Evolutionary conservation across 192 early-diverging fungal species (phyloP).

Genomic region (Paraglomus occultum): DNA sequence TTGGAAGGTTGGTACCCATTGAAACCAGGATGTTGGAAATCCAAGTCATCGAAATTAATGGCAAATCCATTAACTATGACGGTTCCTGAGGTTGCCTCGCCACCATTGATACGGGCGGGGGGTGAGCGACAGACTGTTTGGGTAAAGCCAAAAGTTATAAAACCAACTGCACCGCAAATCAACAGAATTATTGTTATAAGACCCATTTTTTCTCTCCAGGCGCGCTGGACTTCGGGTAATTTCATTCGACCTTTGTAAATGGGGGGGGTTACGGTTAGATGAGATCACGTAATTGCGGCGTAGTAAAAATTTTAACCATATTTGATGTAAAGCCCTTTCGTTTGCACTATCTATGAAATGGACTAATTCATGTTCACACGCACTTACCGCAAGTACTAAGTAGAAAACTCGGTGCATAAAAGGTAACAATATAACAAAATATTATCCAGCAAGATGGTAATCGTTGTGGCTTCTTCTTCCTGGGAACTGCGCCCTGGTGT

Average conservation of each 20-base stretch:
- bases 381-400: conserved; percentile 18
- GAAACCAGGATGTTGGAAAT: conserved; percentile 49
- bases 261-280: conserved; percentile 37
- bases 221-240: conserved; percentile 56
- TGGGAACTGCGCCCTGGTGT: not conserved
- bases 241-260: conserved; percentile 44
- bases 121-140: conserved; percentile 58
- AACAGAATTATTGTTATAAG: conserved; percentile 81
- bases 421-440: conserved; percentile 1
- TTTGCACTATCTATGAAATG: conserved; percentile 52
- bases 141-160: conserved; percentile 83
- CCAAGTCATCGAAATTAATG: conserved; percentile 48
- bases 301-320: no score
- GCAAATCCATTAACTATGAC: conserved; percentile 62
- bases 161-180: conserved; percentile 70
- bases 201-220: conserved; percentile 90
- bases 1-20: no score
- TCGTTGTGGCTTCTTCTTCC: conserved; percentile 1
- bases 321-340: no score
- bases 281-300: conserved; percentile 38
- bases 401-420: conserved; percentile 4
- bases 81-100: conserved; percentile 51
- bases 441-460: conserved; percentile 3
- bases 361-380: not conserved
- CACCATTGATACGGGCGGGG: conserved; percentile 44